Percentiles rank a stretch among this genome's conserved stretches.
Evolutionary conservation across 768 basidiomycete species (phyloP).

Genomic region (Kwoniella sp.): DNA sequence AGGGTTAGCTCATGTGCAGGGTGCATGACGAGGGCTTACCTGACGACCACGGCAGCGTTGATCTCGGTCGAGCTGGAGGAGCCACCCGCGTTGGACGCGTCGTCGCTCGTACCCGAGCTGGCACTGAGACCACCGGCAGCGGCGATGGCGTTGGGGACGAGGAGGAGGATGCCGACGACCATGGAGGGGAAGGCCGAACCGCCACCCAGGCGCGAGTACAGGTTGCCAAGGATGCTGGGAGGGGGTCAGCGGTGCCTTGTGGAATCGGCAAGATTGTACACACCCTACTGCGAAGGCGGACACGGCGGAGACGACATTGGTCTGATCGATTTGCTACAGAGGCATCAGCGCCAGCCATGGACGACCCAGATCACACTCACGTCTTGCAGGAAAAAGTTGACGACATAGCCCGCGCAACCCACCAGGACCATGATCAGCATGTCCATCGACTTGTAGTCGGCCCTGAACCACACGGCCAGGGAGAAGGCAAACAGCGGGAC

Average conservation of each 20-base stretch:
- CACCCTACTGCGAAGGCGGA: conserved; percentile 38
- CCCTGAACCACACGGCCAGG: conserved; percentile 37
- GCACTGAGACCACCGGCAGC: conserved; percentile 30
- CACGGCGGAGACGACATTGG: conserved; percentile 35
- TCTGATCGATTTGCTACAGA: conserved; percentile 22
- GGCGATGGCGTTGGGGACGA: conserved; percentile 40
- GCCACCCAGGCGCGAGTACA: conserved; percentile 34
- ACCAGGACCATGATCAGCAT: conserved; percentile 38
- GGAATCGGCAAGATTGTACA: conserved; percentile 1
- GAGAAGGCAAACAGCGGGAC: conserved; percentile 37
- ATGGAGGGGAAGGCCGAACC: conserved; percentile 43
- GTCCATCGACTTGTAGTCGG: conserved; percentile 36
- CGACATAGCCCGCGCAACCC: conserved; percentile 30
- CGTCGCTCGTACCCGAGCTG: conserved; percentile 5
- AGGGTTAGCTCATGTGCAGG: neutral
- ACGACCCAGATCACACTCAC: conserved; percentile 3
- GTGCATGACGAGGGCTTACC: conserved; percentile 9
- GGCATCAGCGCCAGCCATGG: neutral
- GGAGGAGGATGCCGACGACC: conserved; percentile 40
- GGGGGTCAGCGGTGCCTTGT: neutral
- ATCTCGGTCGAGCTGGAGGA: conserved; percentile 2
- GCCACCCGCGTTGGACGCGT: conserved; percentile 6
- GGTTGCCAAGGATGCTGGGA: conserved; percentile 31
- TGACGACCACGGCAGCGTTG: conserved; percentile 28
- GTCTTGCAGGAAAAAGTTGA: conserved; percentile 24